phyloP scores from a whole-genome alignment of 2,329 filamentous ascomycete species.

The Trichoderma sp. region DNA sequence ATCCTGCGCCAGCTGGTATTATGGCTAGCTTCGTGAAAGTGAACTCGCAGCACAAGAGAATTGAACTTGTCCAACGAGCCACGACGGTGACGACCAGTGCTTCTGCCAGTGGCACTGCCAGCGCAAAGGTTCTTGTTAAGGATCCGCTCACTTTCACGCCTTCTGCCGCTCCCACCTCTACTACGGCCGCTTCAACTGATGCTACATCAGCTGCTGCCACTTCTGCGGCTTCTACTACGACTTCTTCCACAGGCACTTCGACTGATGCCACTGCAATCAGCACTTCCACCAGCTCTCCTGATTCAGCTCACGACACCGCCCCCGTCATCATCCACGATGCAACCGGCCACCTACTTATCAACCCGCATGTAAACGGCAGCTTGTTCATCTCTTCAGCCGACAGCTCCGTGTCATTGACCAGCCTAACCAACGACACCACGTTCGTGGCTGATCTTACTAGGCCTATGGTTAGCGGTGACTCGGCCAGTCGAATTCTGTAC shows the following conservation, averaged over 20 bases:
- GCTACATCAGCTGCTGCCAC: neutral
- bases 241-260: neutral
- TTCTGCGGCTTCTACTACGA: neutral
- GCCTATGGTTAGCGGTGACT: neutral
- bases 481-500: neutral
- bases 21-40: neutral
- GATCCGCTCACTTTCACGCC: neutral
- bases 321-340: neutral
- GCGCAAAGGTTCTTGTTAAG: neutral
- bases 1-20: neutral
- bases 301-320: neutral
- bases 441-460: neutral
- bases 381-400: neutral
- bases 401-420: neutral
- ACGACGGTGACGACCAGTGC: neutral
- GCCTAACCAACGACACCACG: neutral
- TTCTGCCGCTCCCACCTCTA: neutral
- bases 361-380: conserved; percentile 4
- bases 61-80: neutral
- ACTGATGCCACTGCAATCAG: neutral
- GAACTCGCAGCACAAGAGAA: neutral
- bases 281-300: neutral
- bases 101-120: neutral
- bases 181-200: neutral
- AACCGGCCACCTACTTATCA: neutral